These are phyloP conservation scores for Pseudogymnoascus sp. DNA, from an alignment of 2,329 filamentous ascomycete genomes.

Conservation along the genomic window DNA sequence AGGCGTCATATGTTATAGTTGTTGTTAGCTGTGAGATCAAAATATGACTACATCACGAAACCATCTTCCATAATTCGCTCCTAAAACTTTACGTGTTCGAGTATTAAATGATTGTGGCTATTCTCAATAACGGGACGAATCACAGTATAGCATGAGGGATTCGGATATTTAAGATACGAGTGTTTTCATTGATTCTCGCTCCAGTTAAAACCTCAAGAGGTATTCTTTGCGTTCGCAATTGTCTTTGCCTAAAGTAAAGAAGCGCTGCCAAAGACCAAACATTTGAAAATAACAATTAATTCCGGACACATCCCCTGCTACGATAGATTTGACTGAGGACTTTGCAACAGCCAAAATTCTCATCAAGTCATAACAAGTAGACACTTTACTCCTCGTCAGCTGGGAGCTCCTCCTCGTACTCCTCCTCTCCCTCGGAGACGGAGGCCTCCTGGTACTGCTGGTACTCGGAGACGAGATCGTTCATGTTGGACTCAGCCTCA, in stretches of 20 bases:
- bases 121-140: background rate
- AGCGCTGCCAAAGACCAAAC: conserved; percentile 5
- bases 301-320: conserved; percentile 6
- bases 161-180: background rate
- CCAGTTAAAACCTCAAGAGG: conserved; percentile 2
- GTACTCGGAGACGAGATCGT: conserved; percentile 98
- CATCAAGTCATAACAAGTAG: conserved; percentile 8
- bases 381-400: conserved; percentile 54
- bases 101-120: background rate
- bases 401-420: conserved; percentile 72
- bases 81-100: background rate
- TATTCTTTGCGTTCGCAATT: conserved; percentile 6
- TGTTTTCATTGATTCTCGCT: conserved; percentile 8
- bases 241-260: background rate
- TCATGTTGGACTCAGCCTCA: conserved; percentile 99
- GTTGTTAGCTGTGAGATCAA: conserved; percentile 8
- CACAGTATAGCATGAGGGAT: background rate
- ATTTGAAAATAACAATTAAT: conserved; percentile 9
- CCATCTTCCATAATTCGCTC: background rate
- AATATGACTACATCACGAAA: conserved; percentile 7
- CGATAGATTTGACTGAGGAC: conserved; percentile 8
- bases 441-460: conserved; percentile 99
- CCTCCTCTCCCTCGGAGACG: conserved; percentile 94
- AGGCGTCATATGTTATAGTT: conserved; percentile 8
- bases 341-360: conserved; percentile 4